Evolutionary conservation across 176 grass and related monocot species (phyloP).

Genomic region (Pharus latifolius): DNA sequence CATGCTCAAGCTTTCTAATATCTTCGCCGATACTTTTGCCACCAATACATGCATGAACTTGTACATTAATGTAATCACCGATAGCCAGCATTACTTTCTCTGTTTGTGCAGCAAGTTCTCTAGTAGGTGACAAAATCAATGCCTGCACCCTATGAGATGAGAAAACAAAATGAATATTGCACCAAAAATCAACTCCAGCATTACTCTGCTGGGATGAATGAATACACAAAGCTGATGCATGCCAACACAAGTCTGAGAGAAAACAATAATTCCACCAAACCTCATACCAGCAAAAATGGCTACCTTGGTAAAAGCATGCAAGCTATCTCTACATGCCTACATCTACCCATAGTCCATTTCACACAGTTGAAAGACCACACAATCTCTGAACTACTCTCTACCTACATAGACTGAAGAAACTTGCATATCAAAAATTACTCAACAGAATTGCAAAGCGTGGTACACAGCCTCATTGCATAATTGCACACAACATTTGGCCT

Average conservation of each 20-base stretch:
- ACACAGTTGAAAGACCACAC: neutral
- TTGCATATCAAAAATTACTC: too few species aligned
- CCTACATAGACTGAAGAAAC: too few species aligned
- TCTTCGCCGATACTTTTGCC: constrained; percentile 80
- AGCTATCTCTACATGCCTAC: too few species aligned
- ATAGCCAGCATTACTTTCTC: constrained; percentile 71
- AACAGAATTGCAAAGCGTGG: too few species aligned
- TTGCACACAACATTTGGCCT: too few species aligned
- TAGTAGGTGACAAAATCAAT: constrained; percentile 75
- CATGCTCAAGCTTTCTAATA: constrained; percentile 74
- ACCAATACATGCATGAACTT: constrained; percentile 76
- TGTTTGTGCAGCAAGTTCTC: constrained; percentile 81
- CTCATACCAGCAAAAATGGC: too few species aligned
- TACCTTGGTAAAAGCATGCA: too few species aligned
- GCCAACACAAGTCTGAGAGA: neutral
- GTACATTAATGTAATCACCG: constrained; percentile 59
- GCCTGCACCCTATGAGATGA: constrained; percentile 55
- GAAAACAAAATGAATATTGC: constrained; percentile 1
- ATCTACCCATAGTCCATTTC: too few species aligned
- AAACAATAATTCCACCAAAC: neutral
- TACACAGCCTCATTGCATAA: too few species aligned
- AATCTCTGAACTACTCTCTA: too few species aligned
- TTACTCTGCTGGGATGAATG: neutral
- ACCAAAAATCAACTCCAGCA: neutral
- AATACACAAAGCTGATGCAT: neutral